phyloP scores from a whole-genome alignment of 345 rosid genomes.

The Bruguiera parviflora region DNA sequence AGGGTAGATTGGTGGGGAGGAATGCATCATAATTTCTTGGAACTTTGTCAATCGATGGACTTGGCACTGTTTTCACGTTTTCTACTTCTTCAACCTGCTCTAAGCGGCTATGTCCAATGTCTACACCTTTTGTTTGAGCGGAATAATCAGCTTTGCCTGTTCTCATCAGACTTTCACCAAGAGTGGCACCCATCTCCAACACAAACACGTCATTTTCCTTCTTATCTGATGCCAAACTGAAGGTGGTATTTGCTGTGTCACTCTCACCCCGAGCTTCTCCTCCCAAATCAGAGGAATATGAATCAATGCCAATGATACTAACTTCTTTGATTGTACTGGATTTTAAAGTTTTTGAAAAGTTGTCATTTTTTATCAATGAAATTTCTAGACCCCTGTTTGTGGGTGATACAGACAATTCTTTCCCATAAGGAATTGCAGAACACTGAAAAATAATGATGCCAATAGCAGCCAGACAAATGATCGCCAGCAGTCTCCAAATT shows the following conservation, averaged over 20 bases:
- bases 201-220: conserved; percentile 2
- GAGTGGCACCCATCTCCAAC: not conserved
- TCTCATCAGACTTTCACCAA: conserved; percentile 19
- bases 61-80: conserved; percentile 5
- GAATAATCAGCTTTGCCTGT: conserved; percentile 9
- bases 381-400: conserved; percentile 23
- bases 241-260: conserved; percentile 14
- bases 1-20: conserved; percentile 21
- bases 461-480: conserved; percentile 35
- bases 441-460: conserved; percentile 40
- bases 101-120: conserved; percentile 1
- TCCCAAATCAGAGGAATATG: conserved; percentile 24
- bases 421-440: conserved; percentile 36
- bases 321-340: conserved; percentile 6
- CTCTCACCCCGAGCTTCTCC: conserved; percentile 19
- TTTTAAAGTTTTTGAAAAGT: conserved; percentile 19
- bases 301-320: conserved; percentile 17
- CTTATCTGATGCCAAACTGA: conserved; percentile 3
- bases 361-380: conserved; percentile 20
- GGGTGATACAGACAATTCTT: conserved; percentile 15
- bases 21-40: conserved; percentile 14
- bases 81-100: conserved; percentile 13
- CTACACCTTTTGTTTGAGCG: conserved; percentile 15
- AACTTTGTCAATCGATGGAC: conserved; percentile 6
- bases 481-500: conserved; percentile 43